Percentiles rank a stretch among this genome's conserved stretches.
Evolutionary conservation across 2,329 filamentous ascomycete genomes (phyloP).

Genomic region (Botrytis porri): DNA sequence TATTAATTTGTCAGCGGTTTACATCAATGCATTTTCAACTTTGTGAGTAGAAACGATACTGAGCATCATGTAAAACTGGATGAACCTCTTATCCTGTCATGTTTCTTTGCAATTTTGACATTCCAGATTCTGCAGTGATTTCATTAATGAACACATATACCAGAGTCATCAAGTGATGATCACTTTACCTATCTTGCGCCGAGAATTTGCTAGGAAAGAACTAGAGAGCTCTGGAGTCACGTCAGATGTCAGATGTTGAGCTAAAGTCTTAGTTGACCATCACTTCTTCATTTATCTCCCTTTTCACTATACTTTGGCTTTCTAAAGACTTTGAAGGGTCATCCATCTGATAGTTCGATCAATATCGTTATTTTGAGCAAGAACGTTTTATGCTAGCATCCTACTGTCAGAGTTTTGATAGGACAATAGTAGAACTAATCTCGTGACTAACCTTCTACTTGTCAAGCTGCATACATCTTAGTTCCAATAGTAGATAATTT

Average conservation of each 20-base stretch:
- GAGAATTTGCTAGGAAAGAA: neutral
- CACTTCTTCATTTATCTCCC: neutral
- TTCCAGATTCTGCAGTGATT: neutral
- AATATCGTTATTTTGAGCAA: neutral
- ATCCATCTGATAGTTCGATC: neutral
- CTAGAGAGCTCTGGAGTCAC: neutral
- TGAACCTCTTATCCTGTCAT: fast-evolving
- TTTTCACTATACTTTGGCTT: neutral
- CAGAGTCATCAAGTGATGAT: neutral
- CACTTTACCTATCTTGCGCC: neutral
- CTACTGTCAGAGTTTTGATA: neutral
- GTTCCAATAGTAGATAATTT: neutral
- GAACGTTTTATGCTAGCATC: neutral
- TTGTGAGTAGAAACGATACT: neutral
- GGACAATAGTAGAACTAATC: neutral
- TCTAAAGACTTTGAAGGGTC: neutral
- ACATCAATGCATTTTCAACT: neutral
- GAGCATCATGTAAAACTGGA: neutral
- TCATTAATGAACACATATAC: neutral
- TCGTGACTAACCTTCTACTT: neutral
- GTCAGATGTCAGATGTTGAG: neutral
- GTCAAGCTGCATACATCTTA: too few relatives aligned
- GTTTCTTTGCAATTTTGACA: neutral
- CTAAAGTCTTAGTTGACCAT: neutral
- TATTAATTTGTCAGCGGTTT: neutral